Percentiles rank a stretch among this genome's conserved stretches.
These are phyloP conservation scores for Cynara cardunculus DNA, from an alignment of 129 eudicot species.

Conservation along the genomic window DNA sequence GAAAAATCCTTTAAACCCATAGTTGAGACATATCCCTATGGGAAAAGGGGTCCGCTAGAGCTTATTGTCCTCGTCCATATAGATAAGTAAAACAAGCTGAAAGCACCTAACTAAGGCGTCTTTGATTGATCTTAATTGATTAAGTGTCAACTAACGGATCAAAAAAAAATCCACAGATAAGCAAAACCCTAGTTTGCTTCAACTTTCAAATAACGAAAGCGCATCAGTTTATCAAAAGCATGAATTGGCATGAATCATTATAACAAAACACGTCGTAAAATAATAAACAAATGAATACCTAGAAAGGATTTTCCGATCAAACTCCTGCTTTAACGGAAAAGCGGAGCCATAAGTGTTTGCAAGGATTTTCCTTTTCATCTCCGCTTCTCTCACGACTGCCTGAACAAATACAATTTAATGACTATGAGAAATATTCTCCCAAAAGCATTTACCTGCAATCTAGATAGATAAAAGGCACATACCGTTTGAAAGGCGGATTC, in stretches of 20 bases:
- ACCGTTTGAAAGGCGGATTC: constrained; percentile 70
- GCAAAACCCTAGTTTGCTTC: constrained; percentile 23
- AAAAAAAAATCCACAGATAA: not conserved
- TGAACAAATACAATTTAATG: constrained; percentile 13
- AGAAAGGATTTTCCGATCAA: constrained; percentile 79
- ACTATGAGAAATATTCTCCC: not conserved
- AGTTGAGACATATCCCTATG: not conserved
- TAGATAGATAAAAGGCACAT: not conserved
- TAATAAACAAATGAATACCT: constrained; percentile 35
- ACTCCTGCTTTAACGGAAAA: constrained; percentile 84
- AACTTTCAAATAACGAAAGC: not conserved
- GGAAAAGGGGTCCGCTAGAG: not conserved
- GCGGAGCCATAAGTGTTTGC: constrained; percentile 84
- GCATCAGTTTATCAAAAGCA: not conserved
- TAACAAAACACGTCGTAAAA: not conserved
- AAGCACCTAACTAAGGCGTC: not conserved
- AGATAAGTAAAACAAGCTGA: constrained; percentile 10
- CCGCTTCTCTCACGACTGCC: constrained; percentile 61
- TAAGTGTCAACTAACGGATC: not conserved
- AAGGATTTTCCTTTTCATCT: constrained; percentile 70
- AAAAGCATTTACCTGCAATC: not conserved
- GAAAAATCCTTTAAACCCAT: not conserved
- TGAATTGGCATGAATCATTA: not conserved
- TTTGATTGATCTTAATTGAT: not conserved
- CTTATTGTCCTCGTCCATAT: not conserved